phyloP scores from a whole-genome alignment of 2,329 filamentous ascomycete genomes.

The Cladosporium austrohemisphaericum region DNA sequence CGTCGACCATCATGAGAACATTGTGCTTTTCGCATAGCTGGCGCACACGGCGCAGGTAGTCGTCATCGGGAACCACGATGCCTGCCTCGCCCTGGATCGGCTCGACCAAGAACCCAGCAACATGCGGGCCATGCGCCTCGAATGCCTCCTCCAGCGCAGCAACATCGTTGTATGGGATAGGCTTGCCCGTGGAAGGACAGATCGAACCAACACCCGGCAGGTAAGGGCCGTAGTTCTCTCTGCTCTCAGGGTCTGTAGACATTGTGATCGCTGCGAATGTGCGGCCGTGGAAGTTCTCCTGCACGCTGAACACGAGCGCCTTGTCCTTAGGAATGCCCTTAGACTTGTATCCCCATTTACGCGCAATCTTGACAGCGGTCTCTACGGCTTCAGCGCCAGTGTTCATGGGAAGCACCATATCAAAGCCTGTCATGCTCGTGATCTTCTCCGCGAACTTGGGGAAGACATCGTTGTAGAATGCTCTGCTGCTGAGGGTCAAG shows the following conservation, averaged over 20 bases:
- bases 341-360: conserved; percentile 97
- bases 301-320: conserved; percentile 77
- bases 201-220: conserved; percentile 79
- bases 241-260: conserved; percentile 91
- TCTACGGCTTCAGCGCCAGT: conserved; percentile 95
- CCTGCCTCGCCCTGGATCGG: conserved; percentile 97
- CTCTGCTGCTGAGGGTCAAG: conserved; percentile 85
- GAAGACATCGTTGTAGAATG: conserved; percentile 98
- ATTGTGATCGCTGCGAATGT: conserved; percentile 97
- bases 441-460: conserved; percentile 92
- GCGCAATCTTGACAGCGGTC: conserved; percentile 90
- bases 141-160: conserved; percentile 74
- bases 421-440: conserved; percentile 83
- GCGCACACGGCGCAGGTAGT: conserved; percentile 76
- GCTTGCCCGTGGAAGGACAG: conserved; percentile 69
- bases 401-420: conserved; percentile 98
- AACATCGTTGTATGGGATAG: conserved; percentile 83
- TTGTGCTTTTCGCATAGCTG: conserved; percentile 93
- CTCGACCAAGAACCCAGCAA: conserved; percentile 90
- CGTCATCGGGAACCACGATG: conserved; percentile 88
- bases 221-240: conserved; percentile 95
- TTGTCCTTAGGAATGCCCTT: conserved; percentile 83
- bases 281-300: conserved; percentile 94
- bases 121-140: conserved; percentile 75
- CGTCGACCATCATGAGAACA: conserved; percentile 92